phyloP scores from a whole-genome alignment of 352 stramenopile genomes.

The Globisporangium nunn region DNA sequence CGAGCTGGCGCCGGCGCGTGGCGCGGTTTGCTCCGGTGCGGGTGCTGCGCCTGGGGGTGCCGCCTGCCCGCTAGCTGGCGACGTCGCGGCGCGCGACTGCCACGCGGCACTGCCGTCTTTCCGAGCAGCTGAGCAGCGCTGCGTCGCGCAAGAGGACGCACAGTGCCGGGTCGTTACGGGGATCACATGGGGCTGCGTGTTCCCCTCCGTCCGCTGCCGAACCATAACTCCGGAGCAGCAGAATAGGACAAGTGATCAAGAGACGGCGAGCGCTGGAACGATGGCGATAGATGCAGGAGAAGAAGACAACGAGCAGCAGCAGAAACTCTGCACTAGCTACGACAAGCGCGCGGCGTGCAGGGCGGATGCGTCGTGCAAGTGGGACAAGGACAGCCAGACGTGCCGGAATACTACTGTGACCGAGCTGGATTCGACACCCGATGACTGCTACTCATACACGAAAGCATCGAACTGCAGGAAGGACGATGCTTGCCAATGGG shows the following conservation, averaged over 20 bases:
- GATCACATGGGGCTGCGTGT: constrained; percentile 13
- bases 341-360: neutral
- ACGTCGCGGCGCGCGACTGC: constrained; percentile 9
- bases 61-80: constrained; percentile 5
- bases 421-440: neutral
- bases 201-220: constrained; percentile 2
- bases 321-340: neutral
- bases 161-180: constrained; percentile 3
- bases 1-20: constrained; percentile 3
- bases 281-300: neutral
- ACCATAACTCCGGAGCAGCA: neutral
- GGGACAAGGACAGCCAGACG: neutral
- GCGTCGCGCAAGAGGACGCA: constrained; percentile 12
- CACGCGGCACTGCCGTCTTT: constrained; percentile 10
- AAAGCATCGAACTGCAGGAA: neutral
- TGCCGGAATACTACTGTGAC: neutral
- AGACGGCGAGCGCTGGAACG: neutral
- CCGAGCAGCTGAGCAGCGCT: neutral
- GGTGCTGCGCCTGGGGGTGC: constrained; percentile 6
- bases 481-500: neutral
- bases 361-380: neutral
- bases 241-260: neutral
- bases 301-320: too few relatives aligned
- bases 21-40: constrained; percentile 8
- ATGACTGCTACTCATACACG: neutral